Conservation (phyloP, 768 basidiomycete genomes). For the Termitomyces sp. region DNA sequence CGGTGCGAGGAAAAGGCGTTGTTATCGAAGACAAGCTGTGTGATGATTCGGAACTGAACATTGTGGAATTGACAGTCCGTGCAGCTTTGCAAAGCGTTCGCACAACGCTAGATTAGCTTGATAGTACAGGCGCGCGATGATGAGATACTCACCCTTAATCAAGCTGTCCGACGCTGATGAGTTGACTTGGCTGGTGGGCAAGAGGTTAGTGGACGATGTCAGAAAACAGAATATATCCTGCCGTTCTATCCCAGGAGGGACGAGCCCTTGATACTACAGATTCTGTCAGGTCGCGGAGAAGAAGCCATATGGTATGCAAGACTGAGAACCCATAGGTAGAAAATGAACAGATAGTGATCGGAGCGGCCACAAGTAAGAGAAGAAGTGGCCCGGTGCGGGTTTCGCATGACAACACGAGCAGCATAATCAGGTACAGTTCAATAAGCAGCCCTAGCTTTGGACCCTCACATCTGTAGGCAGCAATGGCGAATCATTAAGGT, state of each 20-base stretch:
- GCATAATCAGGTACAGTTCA: background rate
- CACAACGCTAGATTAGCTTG: background rate
- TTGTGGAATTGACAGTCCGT: background rate
- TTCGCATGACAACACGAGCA: background rate
- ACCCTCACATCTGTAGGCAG: background rate
- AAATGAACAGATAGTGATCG: background rate
- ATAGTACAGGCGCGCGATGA: too few species aligned
- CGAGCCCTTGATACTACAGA: background rate
- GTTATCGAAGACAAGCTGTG: background rate
- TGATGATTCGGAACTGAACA: background rate
- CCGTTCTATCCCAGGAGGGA: background rate
- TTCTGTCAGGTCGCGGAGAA: background rate
- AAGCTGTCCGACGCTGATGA: background rate
- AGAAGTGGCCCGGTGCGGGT: background rate
- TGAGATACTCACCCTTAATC: background rate
- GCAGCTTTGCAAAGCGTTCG: background rate
- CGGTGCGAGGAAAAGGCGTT: background rate
- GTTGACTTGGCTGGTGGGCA: background rate
- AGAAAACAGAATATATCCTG: background rate
- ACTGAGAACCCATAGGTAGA: background rate
- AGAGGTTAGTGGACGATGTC: background rate
- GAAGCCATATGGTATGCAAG: background rate
- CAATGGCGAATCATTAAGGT: background rate
- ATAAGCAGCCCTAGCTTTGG: background rate
- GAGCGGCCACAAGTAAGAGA: background rate